phyloP scores from a whole-genome alignment of 2,329 filamentous ascomycete genomes.

The Hypoxylon sp. region DNA sequence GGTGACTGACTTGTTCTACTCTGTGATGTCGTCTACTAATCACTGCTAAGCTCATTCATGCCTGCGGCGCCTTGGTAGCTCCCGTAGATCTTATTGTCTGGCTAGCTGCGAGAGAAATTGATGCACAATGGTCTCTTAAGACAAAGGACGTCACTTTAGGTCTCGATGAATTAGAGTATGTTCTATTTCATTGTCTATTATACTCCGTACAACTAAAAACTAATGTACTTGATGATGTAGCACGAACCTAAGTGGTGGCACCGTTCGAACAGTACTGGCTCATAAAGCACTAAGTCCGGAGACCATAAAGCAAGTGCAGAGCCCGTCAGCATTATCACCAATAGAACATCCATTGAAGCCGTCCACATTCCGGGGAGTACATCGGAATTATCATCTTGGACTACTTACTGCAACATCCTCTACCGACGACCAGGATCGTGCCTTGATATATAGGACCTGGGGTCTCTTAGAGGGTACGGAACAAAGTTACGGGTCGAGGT shows the following conservation, averaged over 20 bases:
- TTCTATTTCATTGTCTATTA: background rate
- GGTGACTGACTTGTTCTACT: background rate
- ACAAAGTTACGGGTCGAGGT: background rate
- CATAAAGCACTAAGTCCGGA: background rate
- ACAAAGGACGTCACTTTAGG: background rate
- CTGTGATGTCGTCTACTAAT: background rate
- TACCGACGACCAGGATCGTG: background rate
- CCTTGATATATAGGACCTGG: conserved; percentile 6
- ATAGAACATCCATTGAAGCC: background rate
- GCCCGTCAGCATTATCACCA: background rate
- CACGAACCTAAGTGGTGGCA: conserved; percentile 5
- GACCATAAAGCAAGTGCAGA: background rate
- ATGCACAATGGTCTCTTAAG: conserved; percentile 4
- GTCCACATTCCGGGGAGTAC: background rate
- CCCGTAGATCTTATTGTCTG: background rate
- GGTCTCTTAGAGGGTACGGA: conserved; percentile 1
- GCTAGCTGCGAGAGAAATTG: background rate
- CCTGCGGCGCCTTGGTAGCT: background rate
- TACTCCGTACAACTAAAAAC: too few species aligned
- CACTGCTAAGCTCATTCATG: conserved; percentile 4
- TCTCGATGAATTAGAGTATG: background rate
- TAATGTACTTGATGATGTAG: background rate
- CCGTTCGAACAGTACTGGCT: conserved; percentile 1
- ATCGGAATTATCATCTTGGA: background rate
- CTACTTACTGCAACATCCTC: background rate